phyloP scores from a whole-genome alignment of 148 eudicot genomes.

The Amaranthus hypochondriacus region DNA sequence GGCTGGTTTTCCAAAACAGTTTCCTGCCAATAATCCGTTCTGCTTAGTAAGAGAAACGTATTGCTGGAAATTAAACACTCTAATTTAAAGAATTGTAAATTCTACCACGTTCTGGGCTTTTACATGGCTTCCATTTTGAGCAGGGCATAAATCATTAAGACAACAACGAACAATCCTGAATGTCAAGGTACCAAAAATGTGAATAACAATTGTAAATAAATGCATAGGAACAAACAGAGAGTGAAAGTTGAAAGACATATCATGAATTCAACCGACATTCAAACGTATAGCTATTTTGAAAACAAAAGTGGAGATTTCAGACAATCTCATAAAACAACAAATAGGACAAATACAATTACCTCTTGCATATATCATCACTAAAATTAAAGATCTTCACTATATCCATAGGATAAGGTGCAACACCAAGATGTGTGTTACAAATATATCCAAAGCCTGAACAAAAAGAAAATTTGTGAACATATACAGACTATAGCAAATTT shows the following conservation, averaged over 20 bases:
- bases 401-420: slow-evolving; percentile 57
- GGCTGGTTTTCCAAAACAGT: slow-evolving; percentile 22
- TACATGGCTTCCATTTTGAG: slow-evolving; percentile 33
- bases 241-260: neutral
- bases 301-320: neutral
- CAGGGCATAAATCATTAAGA: slow-evolving; percentile 44
- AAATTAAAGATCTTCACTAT: slow-evolving; percentile 89
- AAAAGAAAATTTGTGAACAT: slow-evolving; percentile 8
- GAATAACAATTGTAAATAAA: neutral
- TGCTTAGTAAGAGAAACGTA: slow-evolving; percentile 5
- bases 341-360: slow-evolving; percentile 38
- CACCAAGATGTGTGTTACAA: slow-evolving; percentile 65
- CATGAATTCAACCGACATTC: neutral
- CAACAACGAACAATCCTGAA: slow-evolving; percentile 66
- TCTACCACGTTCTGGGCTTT: slow-evolving; percentile 29
- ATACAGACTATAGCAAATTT: neutral
- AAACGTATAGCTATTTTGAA: neutral
- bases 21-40: slow-evolving; percentile 39
- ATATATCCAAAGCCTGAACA: slow-evolving; percentile 75
- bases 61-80: neutral
- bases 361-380: slow-evolving; percentile 58
- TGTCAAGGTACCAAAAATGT: slow-evolving; percentile 12
- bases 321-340: neutral
- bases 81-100: slow-evolving; percentile 4
- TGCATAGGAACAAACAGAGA: neutral